phyloP scores from a whole-genome alignment of 768 basidiomycete genomes.

The Leucosporidium scottii region DNA sequence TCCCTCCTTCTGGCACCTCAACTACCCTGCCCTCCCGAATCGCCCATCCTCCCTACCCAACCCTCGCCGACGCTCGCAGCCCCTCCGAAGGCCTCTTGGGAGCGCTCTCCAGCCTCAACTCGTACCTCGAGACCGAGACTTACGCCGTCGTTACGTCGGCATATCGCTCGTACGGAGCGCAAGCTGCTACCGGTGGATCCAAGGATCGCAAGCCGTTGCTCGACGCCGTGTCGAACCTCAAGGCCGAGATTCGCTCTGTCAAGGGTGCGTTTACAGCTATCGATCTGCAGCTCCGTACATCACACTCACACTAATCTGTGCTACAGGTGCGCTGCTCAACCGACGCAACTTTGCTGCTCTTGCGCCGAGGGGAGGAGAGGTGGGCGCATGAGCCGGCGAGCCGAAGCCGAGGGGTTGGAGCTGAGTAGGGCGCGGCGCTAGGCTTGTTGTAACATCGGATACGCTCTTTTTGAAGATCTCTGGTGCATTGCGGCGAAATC shows the following conservation, averaged over 20 bases:
- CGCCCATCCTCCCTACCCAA: background rate
- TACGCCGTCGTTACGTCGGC: conserved; percentile 6
- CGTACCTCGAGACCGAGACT: conserved; percentile 21
- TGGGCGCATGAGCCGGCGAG: background rate
- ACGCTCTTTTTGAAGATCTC: background rate
- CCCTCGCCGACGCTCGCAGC: conserved; percentile 3
- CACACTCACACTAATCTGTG: background rate
- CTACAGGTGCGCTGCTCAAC: conserved; percentile 19
- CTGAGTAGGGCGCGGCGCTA: background rate
- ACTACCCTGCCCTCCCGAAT: background rate
- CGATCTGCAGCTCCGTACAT: too few relatives aligned
- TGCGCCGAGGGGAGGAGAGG: conserved; percentile 2
- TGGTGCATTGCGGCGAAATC: too few relatives aligned
- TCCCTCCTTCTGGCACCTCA: background rate
- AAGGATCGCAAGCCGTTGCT: conserved; percentile 13
- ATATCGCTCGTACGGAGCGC: conserved; percentile 7
- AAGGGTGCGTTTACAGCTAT: conserved; percentile 19
- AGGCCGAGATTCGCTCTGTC: conserved; percentile 20
- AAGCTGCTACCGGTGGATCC: background rate
- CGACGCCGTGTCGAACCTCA: conserved; percentile 14
- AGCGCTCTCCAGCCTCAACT: conserved; percentile 24
- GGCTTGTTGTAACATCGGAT: background rate
- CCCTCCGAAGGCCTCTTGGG: conserved; percentile 22
- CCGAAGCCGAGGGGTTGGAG: background rate
- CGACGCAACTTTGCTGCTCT: conserved; percentile 8